Evolutionary conservation across 345 rosid genomes (phyloP).

Genomic region (Alliaria petiolata): DNA sequence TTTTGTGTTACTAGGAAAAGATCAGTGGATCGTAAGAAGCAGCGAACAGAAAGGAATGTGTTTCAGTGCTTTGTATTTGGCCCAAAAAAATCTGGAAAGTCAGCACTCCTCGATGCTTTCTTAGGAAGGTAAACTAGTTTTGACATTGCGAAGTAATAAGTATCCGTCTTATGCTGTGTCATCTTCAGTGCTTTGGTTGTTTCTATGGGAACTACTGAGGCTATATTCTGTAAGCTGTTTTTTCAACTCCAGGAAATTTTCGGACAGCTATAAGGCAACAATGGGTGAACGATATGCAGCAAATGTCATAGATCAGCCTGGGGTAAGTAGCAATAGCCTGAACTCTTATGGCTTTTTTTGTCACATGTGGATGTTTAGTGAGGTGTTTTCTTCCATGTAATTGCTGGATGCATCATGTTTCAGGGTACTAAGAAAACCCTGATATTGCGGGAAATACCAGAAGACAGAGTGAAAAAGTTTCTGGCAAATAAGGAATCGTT

Average conservation of each 20-base stretch:
- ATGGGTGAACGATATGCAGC: constrained; percentile 50
- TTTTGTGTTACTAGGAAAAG: constrained; percentile 59
- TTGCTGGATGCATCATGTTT: constrained; percentile 3
- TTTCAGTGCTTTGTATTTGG: constrained; percentile 72
- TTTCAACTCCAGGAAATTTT: constrained; percentile 56
- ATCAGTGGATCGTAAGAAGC: constrained; percentile 71
- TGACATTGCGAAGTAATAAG: not conserved
- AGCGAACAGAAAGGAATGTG: constrained; percentile 62
- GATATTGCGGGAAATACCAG: constrained; percentile 69
- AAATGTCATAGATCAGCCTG: constrained; percentile 59
- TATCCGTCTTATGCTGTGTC: not conserved
- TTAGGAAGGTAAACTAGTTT: constrained; percentile 50
- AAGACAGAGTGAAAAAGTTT: constrained; percentile 51
- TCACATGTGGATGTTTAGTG: not conserved
- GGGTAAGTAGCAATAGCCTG: constrained; percentile 44
- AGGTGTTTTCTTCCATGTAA: not conserved
- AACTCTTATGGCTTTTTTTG: not conserved
- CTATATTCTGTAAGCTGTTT: constrained; percentile 6
- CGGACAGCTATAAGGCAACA: constrained; percentile 42
- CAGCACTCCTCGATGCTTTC: constrained; percentile 62
- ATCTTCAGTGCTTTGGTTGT: not conserved
- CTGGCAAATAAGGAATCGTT: constrained; percentile 48
- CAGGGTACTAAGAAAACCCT: constrained; percentile 71
- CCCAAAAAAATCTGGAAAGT: constrained; percentile 72
- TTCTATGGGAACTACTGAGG: not conserved